phyloP scores from a whole-genome alignment of 768 basidiomycete species.

The Lentinula lateritia region DNA sequence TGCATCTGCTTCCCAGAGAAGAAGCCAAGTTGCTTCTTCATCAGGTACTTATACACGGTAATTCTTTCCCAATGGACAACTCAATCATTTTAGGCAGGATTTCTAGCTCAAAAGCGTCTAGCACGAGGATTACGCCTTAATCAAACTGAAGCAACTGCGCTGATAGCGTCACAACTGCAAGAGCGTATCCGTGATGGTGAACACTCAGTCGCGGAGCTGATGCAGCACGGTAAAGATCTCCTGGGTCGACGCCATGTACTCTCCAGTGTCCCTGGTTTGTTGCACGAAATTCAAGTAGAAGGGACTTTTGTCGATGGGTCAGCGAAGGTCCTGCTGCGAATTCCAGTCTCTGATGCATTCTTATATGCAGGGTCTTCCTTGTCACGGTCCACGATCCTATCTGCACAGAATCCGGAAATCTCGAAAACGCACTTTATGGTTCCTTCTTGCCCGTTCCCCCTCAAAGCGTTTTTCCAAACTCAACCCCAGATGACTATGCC shows the following conservation, averaged over 20 bases:
- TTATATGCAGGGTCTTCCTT: constrained; percentile 68
- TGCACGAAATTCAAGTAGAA: constrained; percentile 92
- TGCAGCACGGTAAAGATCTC: constrained; percentile 87
- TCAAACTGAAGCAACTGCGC: constrained; percentile 78
- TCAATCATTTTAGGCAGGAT: constrained; percentile 54
- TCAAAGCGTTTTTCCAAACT: constrained; percentile 55
- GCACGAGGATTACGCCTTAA: constrained; percentile 91
- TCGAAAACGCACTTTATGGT: constrained; percentile 85
- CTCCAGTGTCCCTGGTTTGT: constrained; percentile 64
- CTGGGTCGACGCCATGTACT: constrained; percentile 88
- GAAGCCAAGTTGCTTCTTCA: constrained; percentile 71
- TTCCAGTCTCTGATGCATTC: neutral
- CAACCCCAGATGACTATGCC: constrained; percentile 42
- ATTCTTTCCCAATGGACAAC: neutral
- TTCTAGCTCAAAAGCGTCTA: constrained; percentile 88
- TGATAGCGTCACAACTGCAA: constrained; percentile 90
- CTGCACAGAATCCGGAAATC: constrained; percentile 73
- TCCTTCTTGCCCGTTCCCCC: constrained; percentile 86
- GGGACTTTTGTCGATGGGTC: constrained; percentile 89
- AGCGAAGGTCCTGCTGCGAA: constrained; percentile 11
- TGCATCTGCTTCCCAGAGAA: constrained; percentile 74
- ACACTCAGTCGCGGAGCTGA: constrained; percentile 83
- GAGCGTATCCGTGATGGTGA: constrained; percentile 91
- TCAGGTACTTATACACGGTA: constrained; percentile 34
- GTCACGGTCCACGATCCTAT: constrained; percentile 97